A percentile compares a stretch with the other conserved stretches of the same genome.
These are phyloP conservation scores for Euphorbia pulcherrima DNA, from an alignment of 345 rosid species.

Conservation along the genomic window DNA sequence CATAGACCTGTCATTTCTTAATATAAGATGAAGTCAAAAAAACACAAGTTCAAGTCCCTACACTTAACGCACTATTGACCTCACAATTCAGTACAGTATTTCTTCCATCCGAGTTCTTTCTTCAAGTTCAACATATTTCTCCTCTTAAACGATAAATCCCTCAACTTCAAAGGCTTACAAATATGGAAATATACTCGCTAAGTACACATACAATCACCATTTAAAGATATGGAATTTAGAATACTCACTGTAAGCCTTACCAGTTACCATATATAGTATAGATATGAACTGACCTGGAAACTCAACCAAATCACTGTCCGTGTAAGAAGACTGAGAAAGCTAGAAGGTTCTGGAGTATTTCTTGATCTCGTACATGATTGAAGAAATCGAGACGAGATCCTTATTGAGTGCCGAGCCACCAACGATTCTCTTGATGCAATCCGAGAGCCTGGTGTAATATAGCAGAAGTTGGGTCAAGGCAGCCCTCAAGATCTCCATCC, in stretches of 20 bases:
- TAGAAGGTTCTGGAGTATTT: slow-evolving; percentile 89
- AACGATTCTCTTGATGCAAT: slow-evolving; percentile 65
- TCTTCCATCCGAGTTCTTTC: no score
- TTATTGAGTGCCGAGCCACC: slow-evolving; percentile 86
- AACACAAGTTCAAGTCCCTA: no score
- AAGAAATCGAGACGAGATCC: slow-evolving; percentile 83
- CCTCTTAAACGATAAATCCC: no score
- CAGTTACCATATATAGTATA: no score
- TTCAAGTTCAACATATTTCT: no score
- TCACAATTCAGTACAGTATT: no score
- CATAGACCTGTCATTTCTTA: no score
- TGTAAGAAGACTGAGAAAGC: not conserved
- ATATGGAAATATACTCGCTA: not conserved
- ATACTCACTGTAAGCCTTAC: not conserved
- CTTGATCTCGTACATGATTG: slow-evolving; percentile 95
- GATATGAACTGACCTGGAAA: not conserved
- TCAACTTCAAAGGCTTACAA: no score
- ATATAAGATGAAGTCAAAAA: no score
- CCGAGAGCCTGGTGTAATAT: slow-evolving; percentile 86
- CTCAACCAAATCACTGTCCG: not conserved
- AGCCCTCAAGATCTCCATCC: slow-evolving; percentile 94
- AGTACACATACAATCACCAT: no score
- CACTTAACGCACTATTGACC: no score
- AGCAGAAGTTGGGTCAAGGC: slow-evolving; percentile 92
- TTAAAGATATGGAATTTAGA: no score